Percentiles rank a stretch among this genome's conserved stretches.
Conservation (phyloP, 352 stramenopile species). For the Phytophthora sansomeana region DNA sequence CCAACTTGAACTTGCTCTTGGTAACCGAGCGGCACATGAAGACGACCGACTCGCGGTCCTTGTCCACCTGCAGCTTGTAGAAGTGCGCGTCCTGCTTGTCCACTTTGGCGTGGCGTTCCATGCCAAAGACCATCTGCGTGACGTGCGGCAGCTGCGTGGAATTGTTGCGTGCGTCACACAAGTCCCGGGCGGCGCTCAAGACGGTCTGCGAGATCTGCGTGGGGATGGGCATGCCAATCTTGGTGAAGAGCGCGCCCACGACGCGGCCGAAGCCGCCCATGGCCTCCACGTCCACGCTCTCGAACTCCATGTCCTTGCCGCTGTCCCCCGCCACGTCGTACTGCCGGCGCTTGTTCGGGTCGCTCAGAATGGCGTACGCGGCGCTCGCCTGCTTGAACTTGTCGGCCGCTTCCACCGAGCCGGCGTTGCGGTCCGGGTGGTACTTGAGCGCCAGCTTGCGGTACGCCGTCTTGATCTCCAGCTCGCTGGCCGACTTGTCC, state of each 20-base stretch:
- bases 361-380: slow-evolving; percentile 87
- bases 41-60: slow-evolving; percentile 78
- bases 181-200: slow-evolving; percentile 75
- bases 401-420: slow-evolving; percentile 77
- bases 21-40: slow-evolving; percentile 83
- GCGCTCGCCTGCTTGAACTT: slow-evolving; percentile 89
- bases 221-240: slow-evolving; percentile 90
- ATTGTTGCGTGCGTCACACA: slow-evolving; percentile 82
- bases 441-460: slow-evolving; percentile 91
- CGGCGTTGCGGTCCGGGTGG: slow-evolving; percentile 89
- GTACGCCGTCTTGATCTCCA: slow-evolving; percentile 92
- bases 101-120: slow-evolving; percentile 76
- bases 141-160: slow-evolving; percentile 64
- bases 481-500: slow-evolving; percentile 84
- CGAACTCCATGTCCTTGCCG: slow-evolving; percentile 82
- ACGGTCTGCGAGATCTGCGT: slow-evolving; percentile 90
- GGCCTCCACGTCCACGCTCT: slow-evolving; percentile 84
- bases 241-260: slow-evolving; percentile 88
- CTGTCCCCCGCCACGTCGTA: slow-evolving; percentile 82
- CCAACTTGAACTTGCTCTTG: slow-evolving; percentile 92
- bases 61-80: slow-evolving; percentile 80
- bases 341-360: slow-evolving; percentile 89
- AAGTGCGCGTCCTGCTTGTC: slow-evolving; percentile 92
- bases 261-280: slow-evolving; percentile 87
- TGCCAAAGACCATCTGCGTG: slow-evolving; percentile 72